Percentiles rank a stretch among this genome's conserved stretches.
Evolutionary conservation across 2,329 filamentous ascomycete species (phyloP).

Genomic region (Penicillium sclerotiorum): DNA sequence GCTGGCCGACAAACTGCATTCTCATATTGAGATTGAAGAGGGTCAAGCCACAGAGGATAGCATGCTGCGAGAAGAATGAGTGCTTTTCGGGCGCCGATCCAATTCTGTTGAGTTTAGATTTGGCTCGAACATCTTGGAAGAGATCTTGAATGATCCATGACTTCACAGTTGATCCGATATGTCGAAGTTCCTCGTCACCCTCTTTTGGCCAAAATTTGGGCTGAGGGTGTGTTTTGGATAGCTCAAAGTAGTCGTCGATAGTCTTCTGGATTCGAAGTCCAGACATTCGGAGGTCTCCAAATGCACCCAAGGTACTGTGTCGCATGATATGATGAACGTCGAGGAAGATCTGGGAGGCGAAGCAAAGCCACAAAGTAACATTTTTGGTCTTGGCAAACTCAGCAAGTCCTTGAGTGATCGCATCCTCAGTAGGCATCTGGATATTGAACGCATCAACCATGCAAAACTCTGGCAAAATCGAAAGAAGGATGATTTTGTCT

Average conservation of each 20-base stretch:
- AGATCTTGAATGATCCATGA: not conserved
- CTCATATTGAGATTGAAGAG: constrained; percentile 29
- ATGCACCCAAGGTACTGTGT: constrained; percentile 21
- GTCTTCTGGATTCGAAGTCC: constrained; percentile 30
- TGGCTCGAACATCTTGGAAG: not conserved
- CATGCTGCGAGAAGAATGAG: not conserved
- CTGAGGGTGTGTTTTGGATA: constrained; percentile 24
- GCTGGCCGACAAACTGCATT: constrained; percentile 30
- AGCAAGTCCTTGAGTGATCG: constrained; percentile 32
- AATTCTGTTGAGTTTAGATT: not conserved
- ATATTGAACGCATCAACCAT: constrained; percentile 16
- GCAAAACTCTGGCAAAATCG: not conserved
- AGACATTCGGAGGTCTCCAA: constrained; percentile 28
- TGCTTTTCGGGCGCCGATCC: not conserved
- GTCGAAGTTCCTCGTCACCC: constrained; percentile 24
- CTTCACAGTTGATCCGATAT: constrained; percentile 5
- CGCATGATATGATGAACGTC: constrained; percentile 40
- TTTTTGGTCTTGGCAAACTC: constrained; percentile 30
- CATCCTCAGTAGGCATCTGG: constrained; percentile 29
- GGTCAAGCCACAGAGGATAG: constrained; percentile 13
- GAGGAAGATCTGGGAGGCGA: constrained; percentile 36
- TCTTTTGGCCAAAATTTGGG: constrained; percentile 32
- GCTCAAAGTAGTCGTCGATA: constrained; percentile 26
- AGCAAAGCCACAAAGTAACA: constrained; percentile 31
- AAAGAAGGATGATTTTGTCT: constrained; percentile 36